Base-by-base conservation (phyloP, 208 protist genomes). In the Crithidia acanthocephali region DNA sequence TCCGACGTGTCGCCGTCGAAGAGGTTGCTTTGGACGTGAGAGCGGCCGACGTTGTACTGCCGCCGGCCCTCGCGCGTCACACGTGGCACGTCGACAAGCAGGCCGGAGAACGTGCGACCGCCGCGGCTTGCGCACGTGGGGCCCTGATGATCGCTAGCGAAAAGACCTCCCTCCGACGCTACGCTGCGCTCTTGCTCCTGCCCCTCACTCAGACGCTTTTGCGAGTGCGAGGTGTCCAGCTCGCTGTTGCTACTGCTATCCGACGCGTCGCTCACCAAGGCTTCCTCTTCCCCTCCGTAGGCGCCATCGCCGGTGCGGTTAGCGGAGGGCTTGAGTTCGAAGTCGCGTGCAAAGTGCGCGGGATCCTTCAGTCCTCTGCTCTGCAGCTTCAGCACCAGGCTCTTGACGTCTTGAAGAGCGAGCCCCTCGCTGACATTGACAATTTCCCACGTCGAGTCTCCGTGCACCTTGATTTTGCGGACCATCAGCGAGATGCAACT, bases 11-110 rank as follows among this genome's bases (percentile, higher is more conserved):
- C 68, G 16, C 66, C 72, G 53, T 77, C 64, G 33, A 75, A 71
- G 10, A 76, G 35, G 27, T 47, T 52, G n/a, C 60, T 72, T 23
- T 83, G 68, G 0, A 77, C 67, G 37, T 84, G 65, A 18, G 87
- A 86, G 37, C 83, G 81, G 4, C 91, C 91, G 23, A 92, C 85
- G 50, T 81, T 94, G 78, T 95, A 95, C 60, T 92, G 91, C 25
- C 83, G 84, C 20, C 87, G 76, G 30, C 83, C 91, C 48, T 91
- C 83, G 32, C 90, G 83, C 25, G 64, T 59, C 42, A 87, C 83
- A 32, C 63, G 70, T 20, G 83, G 83, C 27, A 87, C 74, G 33
- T 84, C 58, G 13, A 37, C 50, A 2, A 87, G 76, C 32, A 87
- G 57, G 15, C 33, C 59, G 2, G 77, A 80, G 35, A 83, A 87